phyloP scores from a whole-genome alignment of 1,284 basidiomycete species.

The Cryptococcus neoformans region DNA sequence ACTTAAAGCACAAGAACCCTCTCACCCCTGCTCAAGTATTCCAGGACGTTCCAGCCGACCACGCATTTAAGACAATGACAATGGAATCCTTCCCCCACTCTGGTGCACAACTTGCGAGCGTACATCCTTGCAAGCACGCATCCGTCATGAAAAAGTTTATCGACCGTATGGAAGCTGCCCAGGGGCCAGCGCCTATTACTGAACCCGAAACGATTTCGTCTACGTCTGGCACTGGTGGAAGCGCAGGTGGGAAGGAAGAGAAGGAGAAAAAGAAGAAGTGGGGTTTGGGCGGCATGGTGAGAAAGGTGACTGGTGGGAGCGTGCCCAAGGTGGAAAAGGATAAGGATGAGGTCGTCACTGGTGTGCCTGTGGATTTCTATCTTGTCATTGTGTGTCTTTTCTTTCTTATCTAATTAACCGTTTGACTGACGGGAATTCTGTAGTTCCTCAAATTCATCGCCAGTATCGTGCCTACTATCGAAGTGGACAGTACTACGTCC shows the following conservation, averaged over 20 bases:
- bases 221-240: constrained; percentile 35
- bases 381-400: constrained; percentile 65
- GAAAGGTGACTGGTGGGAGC: constrained; percentile 61
- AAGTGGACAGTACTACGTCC: constrained; percentile 79
- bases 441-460: constrained; percentile 94
- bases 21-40: constrained; percentile 88
- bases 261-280: constrained; percentile 84
- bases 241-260: constrained; percentile 35
- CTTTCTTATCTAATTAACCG: neutral
- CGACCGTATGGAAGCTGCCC: constrained; percentile 91
- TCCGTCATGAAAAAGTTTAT: constrained; percentile 99
- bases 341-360: constrained; percentile 52
- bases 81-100: constrained; percentile 97
- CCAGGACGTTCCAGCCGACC: constrained; percentile 95
- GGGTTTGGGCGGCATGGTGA: constrained; percentile 65
- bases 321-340: constrained; percentile 13
- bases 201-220: neutral
- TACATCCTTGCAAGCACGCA: constrained; percentile 98
- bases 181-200: constrained; percentile 49
- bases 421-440: neutral
- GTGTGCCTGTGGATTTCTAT: constrained; percentile 92
- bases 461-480: constrained; percentile 72
- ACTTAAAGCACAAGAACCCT: constrained; percentile 70
- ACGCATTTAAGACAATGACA: constrained; percentile 98
- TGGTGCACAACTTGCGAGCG: constrained; percentile 76